These are phyloP conservation scores for Tephrocybe sp. DNA, from an alignment of 768 basidiomycete genomes.

Conservation along the genomic window DNA sequence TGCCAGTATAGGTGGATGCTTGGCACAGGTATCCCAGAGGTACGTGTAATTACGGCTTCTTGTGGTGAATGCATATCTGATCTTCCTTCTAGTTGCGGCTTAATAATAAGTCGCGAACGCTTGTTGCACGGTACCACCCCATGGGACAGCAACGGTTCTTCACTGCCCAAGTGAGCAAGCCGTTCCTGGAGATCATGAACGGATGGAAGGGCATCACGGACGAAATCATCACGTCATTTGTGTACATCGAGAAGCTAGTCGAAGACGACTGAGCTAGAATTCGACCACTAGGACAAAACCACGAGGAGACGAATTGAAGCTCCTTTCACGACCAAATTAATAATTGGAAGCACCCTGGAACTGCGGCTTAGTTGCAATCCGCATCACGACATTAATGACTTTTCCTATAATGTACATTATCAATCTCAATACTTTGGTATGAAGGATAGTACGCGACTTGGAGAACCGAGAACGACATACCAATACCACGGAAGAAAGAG, in stretches of 20 bases:
- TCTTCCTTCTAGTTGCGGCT: constrained; percentile 13
- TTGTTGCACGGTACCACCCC: constrained; percentile 20
- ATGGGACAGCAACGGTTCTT: constrained; percentile 10
- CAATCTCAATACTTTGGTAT: too few species aligned
- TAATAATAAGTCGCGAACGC: constrained; percentile 12
- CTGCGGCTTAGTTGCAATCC: too few species aligned
- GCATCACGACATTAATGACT: too few species aligned
- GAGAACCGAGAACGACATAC: too few species aligned
- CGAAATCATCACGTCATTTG: constrained; percentile 29
- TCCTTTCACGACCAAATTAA: too few species aligned
- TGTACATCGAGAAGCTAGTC: constrained; percentile 29
- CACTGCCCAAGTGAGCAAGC: constrained; percentile 10
- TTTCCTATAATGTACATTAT: too few species aligned
- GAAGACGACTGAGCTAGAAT: constrained; percentile 20
- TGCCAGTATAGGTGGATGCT: constrained; percentile 23
- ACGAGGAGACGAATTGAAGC: too few species aligned
- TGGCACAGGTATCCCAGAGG: constrained; percentile 15
- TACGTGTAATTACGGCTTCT: neutral
- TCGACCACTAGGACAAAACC: too few species aligned
- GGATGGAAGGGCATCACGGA: constrained; percentile 29
- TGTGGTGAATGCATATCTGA: neutral
- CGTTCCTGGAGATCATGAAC: constrained; percentile 25
- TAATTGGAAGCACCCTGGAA: too few species aligned
- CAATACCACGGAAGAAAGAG: too few species aligned
- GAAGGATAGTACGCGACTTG: too few species aligned